Base-by-base conservation (phyloP, 441 rosid species). In the Erysimum cheiri region DNA sequence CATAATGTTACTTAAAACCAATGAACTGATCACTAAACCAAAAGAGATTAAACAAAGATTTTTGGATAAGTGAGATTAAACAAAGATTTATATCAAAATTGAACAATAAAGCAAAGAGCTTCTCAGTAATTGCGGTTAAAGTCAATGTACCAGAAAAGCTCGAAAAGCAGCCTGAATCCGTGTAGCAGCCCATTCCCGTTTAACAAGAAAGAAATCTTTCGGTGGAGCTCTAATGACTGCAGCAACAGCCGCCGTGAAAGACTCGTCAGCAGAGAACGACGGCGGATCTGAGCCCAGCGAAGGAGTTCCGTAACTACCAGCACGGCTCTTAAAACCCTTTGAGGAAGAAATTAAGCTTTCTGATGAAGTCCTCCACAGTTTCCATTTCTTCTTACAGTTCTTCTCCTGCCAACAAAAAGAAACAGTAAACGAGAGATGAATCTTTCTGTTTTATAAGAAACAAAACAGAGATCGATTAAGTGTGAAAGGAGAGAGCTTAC, bases 331-430 rank as follows among this genome's bases (percentile, higher is more conserved):
- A 57, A 77, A 73, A 60, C 64, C 64, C 24, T 60, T 60, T 5
- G 64, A 41, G 9, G 87, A 74, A 24, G 72, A 78, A n/a, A 64
- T 59, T 0, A 69, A 76, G 70, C 88, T 86, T 46, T 87, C 96
- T 0, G 98, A 88, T 15, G 98, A 79, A 61, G 83, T 80, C 87
- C 97, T 84, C 97, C 97, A 92, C 4, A 90, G 74, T 82, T 77
- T 90, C 98, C 98, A 94, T 77, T 87, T 91, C 87, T 88, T 93
- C 85, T 85, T 88, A 26, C 80, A 77, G n/a, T 80, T 73, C 77
- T 78, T 87, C 11, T 81, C 89, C 88, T 76, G 76, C 36, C 3
- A 53, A 63, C 4, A 24, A 55, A 35, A 35, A 58, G 7, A 60
- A 26, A 3, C 36, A 60, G 64, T 4, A 5, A 11, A 33, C 28